Percentiles rank a stretch among this genome's conserved stretches.
Conservation (phyloP, 805 yeast species). For the Saccharomycopsis lassenensis region DNA sequence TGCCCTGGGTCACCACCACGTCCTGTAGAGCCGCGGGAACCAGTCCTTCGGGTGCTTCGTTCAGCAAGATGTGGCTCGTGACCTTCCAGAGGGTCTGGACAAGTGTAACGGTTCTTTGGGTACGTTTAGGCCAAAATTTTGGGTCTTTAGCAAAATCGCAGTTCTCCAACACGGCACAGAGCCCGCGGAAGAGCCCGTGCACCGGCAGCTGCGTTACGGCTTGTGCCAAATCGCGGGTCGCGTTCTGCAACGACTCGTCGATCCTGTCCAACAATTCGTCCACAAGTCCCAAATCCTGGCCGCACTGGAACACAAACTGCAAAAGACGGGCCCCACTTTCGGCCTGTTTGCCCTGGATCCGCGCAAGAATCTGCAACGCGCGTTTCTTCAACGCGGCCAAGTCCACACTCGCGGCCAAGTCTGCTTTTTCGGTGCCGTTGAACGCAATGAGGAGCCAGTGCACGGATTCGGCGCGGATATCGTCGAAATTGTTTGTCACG, state of each 20-base stretch:
- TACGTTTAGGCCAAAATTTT: slow-evolving; percentile 4
- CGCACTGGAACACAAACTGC: slow-evolving; percentile 36
- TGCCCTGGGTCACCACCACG: slow-evolving; percentile 20
- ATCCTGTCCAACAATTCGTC: slow-evolving; percentile 26
- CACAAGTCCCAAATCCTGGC: slow-evolving; percentile 11
- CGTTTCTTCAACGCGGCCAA: slow-evolving; percentile 5
- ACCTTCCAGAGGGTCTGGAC: slow-evolving; percentile 34
- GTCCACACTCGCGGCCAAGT: too few relatives aligned
- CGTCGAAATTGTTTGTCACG: slow-evolving; percentile 64
- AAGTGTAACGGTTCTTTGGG: slow-evolving; percentile 15
- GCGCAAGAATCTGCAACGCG: slow-evolving; percentile 30
- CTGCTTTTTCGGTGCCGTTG: slow-evolving; percentile 17
- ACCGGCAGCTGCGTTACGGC: slow-evolving; percentile 41
- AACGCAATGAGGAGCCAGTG: slow-evolving; percentile 30
- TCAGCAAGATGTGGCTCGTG: slow-evolving; percentile 35
- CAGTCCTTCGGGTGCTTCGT: slow-evolving; percentile 65
- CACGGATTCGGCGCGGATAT: slow-evolving; percentile 48
- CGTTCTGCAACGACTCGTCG: slow-evolving; percentile 25
- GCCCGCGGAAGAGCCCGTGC: slow-evolving; percentile 62
- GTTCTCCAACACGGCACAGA: slow-evolving; percentile 29
- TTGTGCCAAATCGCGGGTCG: slow-evolving; percentile 26
- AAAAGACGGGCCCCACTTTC: slow-evolving; percentile 72
- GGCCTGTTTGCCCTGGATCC: slow-evolving; percentile 37
- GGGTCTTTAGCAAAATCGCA: slow-evolving; percentile 28
- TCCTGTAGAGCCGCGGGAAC: slow-evolving; percentile 36